Conservation (phyloP, 805 yeast species). For the Starmerella vitae region DNA sequence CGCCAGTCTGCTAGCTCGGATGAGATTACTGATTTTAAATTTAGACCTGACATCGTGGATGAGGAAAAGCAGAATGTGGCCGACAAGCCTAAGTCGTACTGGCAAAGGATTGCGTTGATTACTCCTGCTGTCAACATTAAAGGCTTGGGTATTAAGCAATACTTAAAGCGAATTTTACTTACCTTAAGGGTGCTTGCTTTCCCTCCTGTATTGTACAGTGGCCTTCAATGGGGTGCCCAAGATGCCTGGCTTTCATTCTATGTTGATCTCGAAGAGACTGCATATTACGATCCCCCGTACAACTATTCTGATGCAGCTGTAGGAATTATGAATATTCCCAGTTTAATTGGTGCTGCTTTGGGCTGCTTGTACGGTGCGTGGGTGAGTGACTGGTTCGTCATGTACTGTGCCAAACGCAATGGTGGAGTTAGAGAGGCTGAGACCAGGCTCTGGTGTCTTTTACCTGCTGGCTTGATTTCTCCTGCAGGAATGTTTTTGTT, state of each 20-base stretch:
- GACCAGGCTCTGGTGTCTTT: conserved; percentile 41
- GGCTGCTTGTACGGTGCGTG: conserved; percentile 38
- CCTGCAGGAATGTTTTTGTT: conserved; percentile 45
- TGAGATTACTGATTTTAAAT: background rate
- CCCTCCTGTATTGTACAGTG: conserved; percentile 50
- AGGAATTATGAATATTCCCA: conserved; percentile 63
- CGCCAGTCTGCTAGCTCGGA: background rate
- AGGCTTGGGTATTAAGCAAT: conserved; percentile 57
- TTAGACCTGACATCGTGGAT: conserved; percentile 15
- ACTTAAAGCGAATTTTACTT: conserved; percentile 39
- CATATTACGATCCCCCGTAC: conserved; percentile 53
- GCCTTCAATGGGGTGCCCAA: conserved; percentile 65
- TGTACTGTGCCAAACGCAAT: conserved; percentile 36
- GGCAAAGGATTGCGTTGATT: conserved; percentile 32
- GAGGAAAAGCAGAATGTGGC: conserved; percentile 16
- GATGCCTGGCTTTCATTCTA: conserved; percentile 65
- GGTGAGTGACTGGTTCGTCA: conserved; percentile 39
- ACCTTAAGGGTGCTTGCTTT: conserved; percentile 28
- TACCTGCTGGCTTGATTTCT: conserved; percentile 36
- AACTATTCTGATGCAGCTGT: conserved; percentile 52
- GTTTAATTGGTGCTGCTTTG: conserved; percentile 41
- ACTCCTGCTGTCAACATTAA: conserved; percentile 38
- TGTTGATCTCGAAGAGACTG: conserved; percentile 57
- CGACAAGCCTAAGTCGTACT: conserved; percentile 29
- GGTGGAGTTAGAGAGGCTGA: conserved; percentile 45